Conservation (phyloP, 768 basidiomycete genomes). For the Tephrocybe sp. region DNA sequence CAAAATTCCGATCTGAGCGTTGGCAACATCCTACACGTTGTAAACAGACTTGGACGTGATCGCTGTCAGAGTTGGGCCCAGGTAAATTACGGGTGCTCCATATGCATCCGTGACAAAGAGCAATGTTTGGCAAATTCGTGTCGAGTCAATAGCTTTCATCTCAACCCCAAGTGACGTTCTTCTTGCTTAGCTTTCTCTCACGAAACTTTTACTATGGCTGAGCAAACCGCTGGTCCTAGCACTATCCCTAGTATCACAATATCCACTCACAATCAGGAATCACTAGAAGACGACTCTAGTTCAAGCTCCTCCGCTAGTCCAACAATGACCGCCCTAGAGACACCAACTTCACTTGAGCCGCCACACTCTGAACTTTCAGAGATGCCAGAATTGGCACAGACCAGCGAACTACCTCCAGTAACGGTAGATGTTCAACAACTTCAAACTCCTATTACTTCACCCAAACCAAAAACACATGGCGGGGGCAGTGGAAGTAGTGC, state of each 20-base stretch:
- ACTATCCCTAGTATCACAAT: slow-evolving; percentile 11
- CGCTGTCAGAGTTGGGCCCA: too few relatives aligned
- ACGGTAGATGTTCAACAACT: not conserved
- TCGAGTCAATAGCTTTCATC: slow-evolving; percentile 1
- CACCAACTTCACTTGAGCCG: slow-evolving; percentile 6
- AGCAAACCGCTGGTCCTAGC: slow-evolving; percentile 10
- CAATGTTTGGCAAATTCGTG: slow-evolving; percentile 7
- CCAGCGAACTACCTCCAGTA: slow-evolving; percentile 1
- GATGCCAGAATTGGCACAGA: not conserved
- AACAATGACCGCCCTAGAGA: slow-evolving; percentile 6
- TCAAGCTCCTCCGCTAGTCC: slow-evolving; percentile 9
- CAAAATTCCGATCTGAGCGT: too few relatives aligned
- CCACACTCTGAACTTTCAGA: slow-evolving; percentile 3
- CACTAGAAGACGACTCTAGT: slow-evolving; percentile 3
- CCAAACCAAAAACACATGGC: not conserved
- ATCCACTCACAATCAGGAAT: slow-evolving; percentile 3
- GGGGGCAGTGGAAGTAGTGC: not conserved
- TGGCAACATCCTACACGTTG: too few relatives aligned
- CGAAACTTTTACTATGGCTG: slow-evolving; percentile 7
- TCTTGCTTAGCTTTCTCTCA: not conserved
- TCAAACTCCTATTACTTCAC: not conserved
- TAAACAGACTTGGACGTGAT: too few relatives aligned
- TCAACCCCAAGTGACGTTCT: too few relatives aligned
- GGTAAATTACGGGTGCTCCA: too few relatives aligned
- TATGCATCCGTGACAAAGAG: too few relatives aligned